phyloP scores from a whole-genome alignment of 1,139 yeast genomes.

The Hyphopichia burtonii region DNA sequence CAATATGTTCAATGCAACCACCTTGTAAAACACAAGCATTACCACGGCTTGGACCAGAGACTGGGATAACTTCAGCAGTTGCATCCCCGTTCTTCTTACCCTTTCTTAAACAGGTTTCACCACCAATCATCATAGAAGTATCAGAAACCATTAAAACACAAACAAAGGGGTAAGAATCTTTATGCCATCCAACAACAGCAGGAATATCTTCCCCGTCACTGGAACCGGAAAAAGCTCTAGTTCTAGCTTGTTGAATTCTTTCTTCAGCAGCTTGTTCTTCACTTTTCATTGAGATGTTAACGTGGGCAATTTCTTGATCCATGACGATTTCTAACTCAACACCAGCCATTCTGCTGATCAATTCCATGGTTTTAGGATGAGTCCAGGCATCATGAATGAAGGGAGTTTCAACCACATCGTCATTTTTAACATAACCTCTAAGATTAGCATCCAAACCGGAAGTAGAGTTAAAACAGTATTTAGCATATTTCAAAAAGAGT shows the following conservation, averaged over 20 bases:
- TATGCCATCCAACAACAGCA: slow-evolving; percentile 59
- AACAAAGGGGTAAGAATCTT: slow-evolving; percentile 61
- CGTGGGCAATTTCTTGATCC: slow-evolving; percentile 56
- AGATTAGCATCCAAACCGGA: slow-evolving; percentile 47
- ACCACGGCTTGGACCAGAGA: slow-evolving; percentile 54
- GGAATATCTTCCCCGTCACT: slow-evolving; percentile 37
- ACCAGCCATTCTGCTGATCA: slow-evolving; percentile 53
- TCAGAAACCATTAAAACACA: slow-evolving; percentile 62
- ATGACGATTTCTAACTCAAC: slow-evolving; percentile 49
- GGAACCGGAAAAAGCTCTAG: slow-evolving; percentile 12
- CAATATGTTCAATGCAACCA: slow-evolving; percentile 51
- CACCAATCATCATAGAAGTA: slow-evolving; percentile 56
- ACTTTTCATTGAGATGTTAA: slow-evolving; percentile 45
- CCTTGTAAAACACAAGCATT: slow-evolving; percentile 59
- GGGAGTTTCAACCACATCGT: slow-evolving; percentile 30
- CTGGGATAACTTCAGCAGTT: slow-evolving; percentile 33
- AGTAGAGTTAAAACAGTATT: slow-evolving; percentile 33
- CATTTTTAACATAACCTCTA: slow-evolving; percentile 47
- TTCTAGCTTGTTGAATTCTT: slow-evolving; percentile 11
- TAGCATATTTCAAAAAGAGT: slow-evolving; percentile 42
- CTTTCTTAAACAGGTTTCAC: slow-evolving; percentile 54
- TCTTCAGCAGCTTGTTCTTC: slow-evolving; percentile 22
- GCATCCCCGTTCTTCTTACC: slow-evolving; percentile 29
- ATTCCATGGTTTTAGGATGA: slow-evolving; percentile 51
- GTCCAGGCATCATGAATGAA: slow-evolving; percentile 56